Base-by-base conservation (phyloP, 768 basidiomycete species). In the Boletus pseudopeckii region DNA sequence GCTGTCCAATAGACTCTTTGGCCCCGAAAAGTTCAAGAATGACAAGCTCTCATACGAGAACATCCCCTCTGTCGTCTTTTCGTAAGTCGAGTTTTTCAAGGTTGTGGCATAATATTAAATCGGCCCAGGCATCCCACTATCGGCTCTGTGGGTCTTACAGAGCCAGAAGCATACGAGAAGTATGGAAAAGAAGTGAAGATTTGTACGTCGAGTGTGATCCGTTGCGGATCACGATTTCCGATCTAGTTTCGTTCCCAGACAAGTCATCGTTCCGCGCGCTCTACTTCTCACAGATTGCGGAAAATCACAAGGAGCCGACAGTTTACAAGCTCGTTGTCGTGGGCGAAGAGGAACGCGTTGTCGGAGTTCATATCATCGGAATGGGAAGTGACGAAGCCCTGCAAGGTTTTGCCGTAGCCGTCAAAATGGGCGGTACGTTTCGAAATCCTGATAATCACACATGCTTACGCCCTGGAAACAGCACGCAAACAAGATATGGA, bases 351-450 rank as follows among this genome's bases (percentile, higher is more conserved):
- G 94, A 98, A 71, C 90, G 88, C 64, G 88, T 99, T 38, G 92
- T 98, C n/a, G 97, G 97, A 11, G 74, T 98, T 42, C 97, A 98
- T 72, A 83, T 98, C 59, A 84, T 98, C 53, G 97, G 97, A 7
- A 65, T 78, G 56, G 97, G 97, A 40, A 90, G 88, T 64, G 97
- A 99, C 67, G 97, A 99, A 73, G 82, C 89, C 61, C 73, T 95
- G 74, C 97, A 99, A 78, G 96, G 96, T 58, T 98, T 97, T 71
- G 91, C 76, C 2, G 92, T 98, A n/a, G 97, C 97, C 13, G 78
- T 99, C 62, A 98, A 98, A 77, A 96, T 98, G 96, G 90, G 90
- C 20, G 80, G 78, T 81, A 62, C 11, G 78, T 71, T 10, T 33
- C 9, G 7, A 48, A 39, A 37, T 22, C 2, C 7, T 13, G 14